phyloP scores from a whole-genome alignment of 75 land plant genomes.

The Sequoia sempervirens region DNA sequence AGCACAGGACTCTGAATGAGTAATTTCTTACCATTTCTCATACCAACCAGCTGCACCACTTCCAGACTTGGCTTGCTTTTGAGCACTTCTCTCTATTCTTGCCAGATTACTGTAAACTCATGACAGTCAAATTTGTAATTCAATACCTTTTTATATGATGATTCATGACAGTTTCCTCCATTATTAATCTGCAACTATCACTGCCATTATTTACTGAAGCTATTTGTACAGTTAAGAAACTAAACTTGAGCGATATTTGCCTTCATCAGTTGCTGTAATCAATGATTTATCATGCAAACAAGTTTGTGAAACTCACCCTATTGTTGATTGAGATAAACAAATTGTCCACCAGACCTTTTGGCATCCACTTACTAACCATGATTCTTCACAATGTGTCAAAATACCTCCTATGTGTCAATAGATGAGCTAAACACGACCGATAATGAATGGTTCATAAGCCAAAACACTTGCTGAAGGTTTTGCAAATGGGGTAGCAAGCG shows the following conservation, averaged over 20 bases:
- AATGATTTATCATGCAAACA: not conserved
- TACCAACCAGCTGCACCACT: conserved; percentile 89
- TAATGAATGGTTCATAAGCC: too few species aligned
- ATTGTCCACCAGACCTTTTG: not conserved
- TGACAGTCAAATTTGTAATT: not conserved
- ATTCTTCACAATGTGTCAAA: not conserved
- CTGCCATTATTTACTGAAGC: not conserved
- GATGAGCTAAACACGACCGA: too few species aligned
- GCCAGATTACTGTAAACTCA: conserved; percentile 73
- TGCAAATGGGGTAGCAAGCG: too few species aligned
- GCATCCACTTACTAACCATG: not conserved
- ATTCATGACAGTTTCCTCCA: not conserved
- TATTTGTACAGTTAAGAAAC: not conserved
- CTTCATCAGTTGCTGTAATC: not conserved
- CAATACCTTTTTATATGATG: not conserved
- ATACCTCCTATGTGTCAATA: too few species aligned
- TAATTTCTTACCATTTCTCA: conserved; percentile 79
- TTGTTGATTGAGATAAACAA: not conserved
- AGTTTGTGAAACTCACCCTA: not conserved
- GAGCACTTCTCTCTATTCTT: conserved; percentile 92
- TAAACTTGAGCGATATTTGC: not conserved
- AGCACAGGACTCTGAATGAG: not conserved
- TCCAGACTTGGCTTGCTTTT: conserved; percentile 96
- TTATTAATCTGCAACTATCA: not conserved
- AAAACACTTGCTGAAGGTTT: too few species aligned